A percentile compares a stretch with the other conserved stretches of the same genome.
These are phyloP conservation scores for Penicillium sp. DNA, from an alignment of 2,329 filamentous ascomycete species.

Conservation along the genomic window DNA sequence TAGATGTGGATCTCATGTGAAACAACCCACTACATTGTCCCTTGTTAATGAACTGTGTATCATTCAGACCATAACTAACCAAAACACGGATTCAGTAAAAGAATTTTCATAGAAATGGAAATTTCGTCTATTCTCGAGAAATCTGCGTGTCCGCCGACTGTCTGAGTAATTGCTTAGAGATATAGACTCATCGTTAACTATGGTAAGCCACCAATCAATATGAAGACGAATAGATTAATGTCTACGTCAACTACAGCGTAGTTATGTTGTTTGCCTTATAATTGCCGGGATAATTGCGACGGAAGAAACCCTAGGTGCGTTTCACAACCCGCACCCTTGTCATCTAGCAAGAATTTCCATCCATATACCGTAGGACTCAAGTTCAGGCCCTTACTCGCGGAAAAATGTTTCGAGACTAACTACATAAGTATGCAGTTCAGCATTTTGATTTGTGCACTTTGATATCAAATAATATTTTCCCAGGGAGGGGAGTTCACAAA, in stretches of 20 bases:
- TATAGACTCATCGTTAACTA: background rate
- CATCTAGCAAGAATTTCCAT: background rate
- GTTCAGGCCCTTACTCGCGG: background rate
- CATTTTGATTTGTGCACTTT: background rate
- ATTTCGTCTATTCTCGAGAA: no score
- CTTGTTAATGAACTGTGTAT: no score
- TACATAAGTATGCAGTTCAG: background rate
- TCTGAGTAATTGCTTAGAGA: no score
- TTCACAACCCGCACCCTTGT: background rate
- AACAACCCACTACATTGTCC: no score
- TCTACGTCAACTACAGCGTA: background rate
- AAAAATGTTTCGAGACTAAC: constrained; percentile 1
- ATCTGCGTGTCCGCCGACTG: no score
- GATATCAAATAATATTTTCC: background rate
- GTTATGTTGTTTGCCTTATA: background rate
- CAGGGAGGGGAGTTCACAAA: background rate
- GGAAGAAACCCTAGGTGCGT: background rate
- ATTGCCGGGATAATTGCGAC: background rate
- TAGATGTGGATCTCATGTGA: no score
- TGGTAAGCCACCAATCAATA: background rate
- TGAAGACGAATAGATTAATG: background rate
- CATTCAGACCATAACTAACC: no score
- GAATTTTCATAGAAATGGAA: no score
- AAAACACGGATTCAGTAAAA: no score
- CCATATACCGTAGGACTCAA: background rate